Conservation (phyloP, 257 asterid species). For the Solanum sejunctum region DNA sequence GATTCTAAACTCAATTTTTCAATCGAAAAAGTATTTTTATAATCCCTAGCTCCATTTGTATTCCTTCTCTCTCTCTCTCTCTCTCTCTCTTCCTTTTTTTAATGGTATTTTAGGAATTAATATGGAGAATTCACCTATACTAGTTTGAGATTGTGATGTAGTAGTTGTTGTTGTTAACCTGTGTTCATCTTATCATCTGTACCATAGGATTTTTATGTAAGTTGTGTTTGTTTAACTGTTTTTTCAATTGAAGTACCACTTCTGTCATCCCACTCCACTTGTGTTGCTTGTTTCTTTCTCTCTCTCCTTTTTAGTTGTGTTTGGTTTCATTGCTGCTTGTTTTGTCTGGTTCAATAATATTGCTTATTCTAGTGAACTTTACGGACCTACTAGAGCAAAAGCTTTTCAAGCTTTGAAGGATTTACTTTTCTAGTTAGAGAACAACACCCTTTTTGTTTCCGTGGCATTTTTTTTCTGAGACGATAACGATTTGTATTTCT, state of each 20-base stretch:
- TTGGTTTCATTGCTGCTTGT: too few relatives aligned
- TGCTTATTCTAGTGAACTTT: too few relatives aligned
- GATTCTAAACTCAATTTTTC: neutral
- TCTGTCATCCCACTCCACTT: neutral
- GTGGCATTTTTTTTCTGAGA: too few relatives aligned
- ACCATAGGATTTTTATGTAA: neutral
- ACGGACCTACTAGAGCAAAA: too few relatives aligned
- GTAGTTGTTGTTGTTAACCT: neutral
- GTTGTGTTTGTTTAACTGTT: neutral
- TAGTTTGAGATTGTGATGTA: neutral
- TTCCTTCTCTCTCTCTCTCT: neutral
- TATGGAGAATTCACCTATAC: neutral
- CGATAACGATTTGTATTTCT: too few relatives aligned
- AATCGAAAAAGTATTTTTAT: neutral
- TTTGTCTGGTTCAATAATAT: too few relatives aligned
- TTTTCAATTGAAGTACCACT: neutral
- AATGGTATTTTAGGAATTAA: neutral
- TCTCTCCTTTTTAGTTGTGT: neutral
- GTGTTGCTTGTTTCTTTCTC: neutral
- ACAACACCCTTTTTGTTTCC: too few relatives aligned
- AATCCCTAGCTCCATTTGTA: neutral
- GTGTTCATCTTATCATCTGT: neutral
- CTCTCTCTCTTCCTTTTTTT: neutral
- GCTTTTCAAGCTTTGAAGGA: too few relatives aligned
- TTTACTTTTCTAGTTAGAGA: too few relatives aligned